Evolutionary conservation across 2,329 filamentous ascomycete genomes (phyloP), one percentile per base, ranked within the genome.

Genomic region (Trichoderma sp.): DNA sequence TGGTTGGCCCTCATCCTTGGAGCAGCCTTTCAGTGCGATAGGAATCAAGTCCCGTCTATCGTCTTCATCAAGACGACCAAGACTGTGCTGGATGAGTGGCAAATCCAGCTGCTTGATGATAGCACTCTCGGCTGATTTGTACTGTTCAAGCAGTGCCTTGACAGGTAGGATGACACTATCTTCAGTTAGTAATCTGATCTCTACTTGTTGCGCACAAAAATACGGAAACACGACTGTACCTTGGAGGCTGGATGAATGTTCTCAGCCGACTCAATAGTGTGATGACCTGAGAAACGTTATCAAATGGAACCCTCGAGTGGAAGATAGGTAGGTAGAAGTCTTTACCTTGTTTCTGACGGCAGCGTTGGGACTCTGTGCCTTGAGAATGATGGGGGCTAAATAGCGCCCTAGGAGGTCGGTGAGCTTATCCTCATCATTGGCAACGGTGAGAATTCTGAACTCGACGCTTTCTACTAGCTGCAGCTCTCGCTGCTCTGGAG

Each of bases 31-130:
- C 1, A 83, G 72, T 6, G 81, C 81, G 39, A 79, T 86, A 2
- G 93, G 90, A n/a, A 98, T 81, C 5, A 97, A 83, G 12, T 90
- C 89, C 43, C 91, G 87, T 75, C 93, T 89, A 56, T 95, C 92
- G 68, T 86, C 78, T 14, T 83, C 80, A 36, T 84, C 80, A 26
- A 88, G 79, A 3, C 87, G 84, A 56, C 83, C 80, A 32, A 89
- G 77, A 56, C 95, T 96, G 79, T 97, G 93, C 78, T 97, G 93
- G 47, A 98, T 92, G 79, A 97, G 97, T 21, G 92, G 86, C 53
- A 98, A 84, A 81, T 98, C 95, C 76, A 98, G 92, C 79, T 97
- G 93, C 74, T 93, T 91, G 74, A 99, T 89, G 47, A 98, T 86
- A 1, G 91, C 85, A 14, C 91, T 91, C 51, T 90, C 86, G 47